Conservation (phyloP, 1,284 basidiomycete species). For the Quambalaria eucalypti region DNA sequence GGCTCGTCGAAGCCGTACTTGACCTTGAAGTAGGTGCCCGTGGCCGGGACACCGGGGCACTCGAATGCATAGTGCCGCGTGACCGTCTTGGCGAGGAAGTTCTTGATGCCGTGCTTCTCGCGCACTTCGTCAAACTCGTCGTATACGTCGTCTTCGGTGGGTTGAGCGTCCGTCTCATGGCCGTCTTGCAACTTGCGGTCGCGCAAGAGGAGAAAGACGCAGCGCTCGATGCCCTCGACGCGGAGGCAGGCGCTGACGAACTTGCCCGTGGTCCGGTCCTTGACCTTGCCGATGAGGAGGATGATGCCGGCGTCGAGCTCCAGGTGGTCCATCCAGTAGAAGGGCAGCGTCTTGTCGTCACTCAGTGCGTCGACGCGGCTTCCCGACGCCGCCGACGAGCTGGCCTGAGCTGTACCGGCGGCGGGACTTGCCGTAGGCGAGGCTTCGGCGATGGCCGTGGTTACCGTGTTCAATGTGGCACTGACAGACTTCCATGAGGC, state of each 20-base stretch:
- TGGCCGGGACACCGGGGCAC: conserved; percentile 69
- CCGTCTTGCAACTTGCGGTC: conserved; percentile 45
- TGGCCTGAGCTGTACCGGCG: not conserved
- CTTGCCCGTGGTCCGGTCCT: conserved; percentile 45
- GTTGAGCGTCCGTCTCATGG: conserved; percentile 60
- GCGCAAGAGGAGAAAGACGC: conserved; percentile 80
- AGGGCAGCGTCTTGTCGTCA: conserved; percentile 31
- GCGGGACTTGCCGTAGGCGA: not conserved
- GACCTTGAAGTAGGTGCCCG: conserved; percentile 76
- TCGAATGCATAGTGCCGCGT: conserved; percentile 89
- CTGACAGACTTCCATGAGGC: conserved; percentile 7
- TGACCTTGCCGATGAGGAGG: conserved; percentile 44
- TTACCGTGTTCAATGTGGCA: conserved; percentile 4
- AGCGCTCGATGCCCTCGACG: conserved; percentile 76
- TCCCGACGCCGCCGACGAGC: conserved; percentile 5
- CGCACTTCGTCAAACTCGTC: conserved; percentile 75
- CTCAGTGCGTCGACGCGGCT: conserved; percentile 29
- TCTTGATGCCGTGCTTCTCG: conserved; percentile 64
- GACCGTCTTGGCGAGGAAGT: conserved; percentile 62
- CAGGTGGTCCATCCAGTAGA: conserved; percentile 44
- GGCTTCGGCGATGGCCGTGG: not conserved
- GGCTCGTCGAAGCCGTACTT: conserved; percentile 47
- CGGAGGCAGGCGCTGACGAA: conserved; percentile 85
- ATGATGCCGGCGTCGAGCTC: conserved; percentile 40
- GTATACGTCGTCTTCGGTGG: conserved; percentile 60